Base-by-base conservation (phyloP, 768 basidiomycete genomes). In the Symmetrospora coprosmae region DNA sequence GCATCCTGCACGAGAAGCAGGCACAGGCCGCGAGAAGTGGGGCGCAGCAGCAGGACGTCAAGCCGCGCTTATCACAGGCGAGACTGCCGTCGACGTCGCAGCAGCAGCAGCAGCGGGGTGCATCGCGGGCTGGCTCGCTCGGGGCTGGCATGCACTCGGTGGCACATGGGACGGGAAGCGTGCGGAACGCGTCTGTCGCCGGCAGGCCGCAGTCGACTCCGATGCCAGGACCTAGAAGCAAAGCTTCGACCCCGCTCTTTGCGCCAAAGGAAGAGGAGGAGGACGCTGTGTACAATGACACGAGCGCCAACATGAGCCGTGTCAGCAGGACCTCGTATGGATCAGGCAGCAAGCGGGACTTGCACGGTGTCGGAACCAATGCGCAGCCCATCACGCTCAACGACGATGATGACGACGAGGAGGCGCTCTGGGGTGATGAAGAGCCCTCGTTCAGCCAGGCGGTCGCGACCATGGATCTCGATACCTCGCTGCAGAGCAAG, bases 371-470 rank as follows among this genome's bases (percentile, higher is more conserved):
- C n/a, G n/a, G n/a, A n/a, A n/a, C n/a, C n/a, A n/a, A 31, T 9
- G 19, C 33, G 25, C n/a, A n/a, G 19, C 52, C 37, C 11, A 41
- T 55, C 38, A 55, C 34, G 14, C 34, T 46, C 11, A 43, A 46
- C 37, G 55, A 56, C 14, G 53, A 56, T 11, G 53, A n/a, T n/a
- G n/a, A 58, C 4, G 55, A 58, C 37, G 55, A 58, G 30, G 43
- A 58, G 14, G 40, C 55, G n/a, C 40, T 58, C 16, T 58, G 55
- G 55, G 43, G 28, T 47, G 31, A 40, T 2, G 41, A 40, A 4
- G 55, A 58, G n/a, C 55, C 55, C 2, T 45, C 41, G n/a, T 58
- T 58, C 41, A 58, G 38, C 27, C 55, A 58, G 25, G 43, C 30
- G 19, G 55, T n/a, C n/a, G n/a, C n/a, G n/a, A n/a, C 55, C 19